Conservation (phyloP, 805 yeast genomes). For the Sporopachydermia lactativora region DNA sequence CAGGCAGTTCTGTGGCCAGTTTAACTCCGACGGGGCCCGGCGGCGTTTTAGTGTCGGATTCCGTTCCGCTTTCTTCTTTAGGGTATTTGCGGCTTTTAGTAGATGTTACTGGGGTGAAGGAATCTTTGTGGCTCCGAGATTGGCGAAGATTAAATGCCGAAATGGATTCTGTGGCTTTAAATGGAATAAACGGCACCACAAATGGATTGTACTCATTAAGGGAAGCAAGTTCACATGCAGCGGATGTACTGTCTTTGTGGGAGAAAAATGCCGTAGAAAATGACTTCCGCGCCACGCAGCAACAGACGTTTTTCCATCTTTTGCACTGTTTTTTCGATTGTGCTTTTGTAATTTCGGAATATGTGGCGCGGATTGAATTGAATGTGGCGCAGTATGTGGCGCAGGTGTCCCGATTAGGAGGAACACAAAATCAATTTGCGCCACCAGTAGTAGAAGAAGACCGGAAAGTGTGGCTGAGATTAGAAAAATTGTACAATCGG, state of each 20-base stretch:
- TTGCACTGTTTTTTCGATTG: constrained; percentile 21
- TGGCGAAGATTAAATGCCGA: constrained; percentile 15
- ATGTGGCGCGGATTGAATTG: constrained; percentile 7
- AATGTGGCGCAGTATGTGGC: not conserved
- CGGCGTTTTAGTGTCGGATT: constrained; percentile 26
- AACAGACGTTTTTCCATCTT: constrained; percentile 21
- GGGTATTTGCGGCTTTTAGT: constrained; percentile 22
- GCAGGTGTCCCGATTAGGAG: too few relatives aligned
- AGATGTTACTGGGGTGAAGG: constrained; percentile 23
- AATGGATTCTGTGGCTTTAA: constrained; percentile 17
- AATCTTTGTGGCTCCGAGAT: constrained; percentile 25
- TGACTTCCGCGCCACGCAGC: constrained; percentile 16
- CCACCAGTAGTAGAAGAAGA: not conserved
- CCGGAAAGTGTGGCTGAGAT: not conserved
- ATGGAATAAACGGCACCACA: not conserved
- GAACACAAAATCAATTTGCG: too few relatives aligned
- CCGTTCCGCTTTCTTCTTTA: constrained; percentile 25
- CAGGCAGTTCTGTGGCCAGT: constrained; percentile 26
- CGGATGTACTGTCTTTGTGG: constrained; percentile 23
- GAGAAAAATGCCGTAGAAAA: constrained; percentile 18
- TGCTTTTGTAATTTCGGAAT: constrained; percentile 15
- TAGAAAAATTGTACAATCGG: not conserved
- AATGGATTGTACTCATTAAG: constrained; percentile 13
- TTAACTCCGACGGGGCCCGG: constrained; percentile 24
- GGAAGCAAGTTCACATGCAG: constrained; percentile 23